These are phyloP conservation scores for Ogataea zsoltii DNA, from an alignment of 805 yeast genomes.

Conservation along the genomic window DNA sequence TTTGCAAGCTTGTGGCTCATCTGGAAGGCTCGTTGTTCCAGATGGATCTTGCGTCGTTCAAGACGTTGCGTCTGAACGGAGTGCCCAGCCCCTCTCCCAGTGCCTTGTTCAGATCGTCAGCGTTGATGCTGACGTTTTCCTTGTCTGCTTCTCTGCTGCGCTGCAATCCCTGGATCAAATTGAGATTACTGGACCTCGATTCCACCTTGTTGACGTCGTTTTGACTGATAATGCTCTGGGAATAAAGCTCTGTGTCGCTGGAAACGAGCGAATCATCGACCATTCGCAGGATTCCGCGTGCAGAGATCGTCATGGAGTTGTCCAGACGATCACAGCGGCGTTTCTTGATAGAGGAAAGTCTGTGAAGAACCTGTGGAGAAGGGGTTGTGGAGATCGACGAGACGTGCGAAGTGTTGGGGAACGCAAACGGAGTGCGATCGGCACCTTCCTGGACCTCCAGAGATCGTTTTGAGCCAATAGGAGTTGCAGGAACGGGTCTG, in stretches of 20 bases:
- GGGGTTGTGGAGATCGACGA: slow-evolving; percentile 12
- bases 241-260: slow-evolving; percentile 35
- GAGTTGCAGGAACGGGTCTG: slow-evolving; percentile 13
- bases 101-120: slow-evolving; percentile 33
- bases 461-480: slow-evolving; percentile 16
- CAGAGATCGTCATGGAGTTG: slow-evolving; percentile 38
- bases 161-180: slow-evolving; percentile 4
- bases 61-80: slow-evolving; percentile 1
- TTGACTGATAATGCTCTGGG: slow-evolving; percentile 20
- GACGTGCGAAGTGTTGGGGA: slow-evolving; percentile 1
- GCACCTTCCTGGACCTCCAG: slow-evolving; percentile 13
- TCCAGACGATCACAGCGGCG: slow-evolving; percentile 34
- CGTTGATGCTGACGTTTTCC: slow-evolving; percentile 29
- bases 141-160: slow-evolving; percentile 9
- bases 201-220: slow-evolving; percentile 7
- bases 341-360: slow-evolving; percentile 18
- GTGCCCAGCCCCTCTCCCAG: slow-evolving; percentile 12
- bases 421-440: slow-evolving; percentile 8
- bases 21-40: not conserved
- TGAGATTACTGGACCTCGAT: slow-evolving; percentile 8
- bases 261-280: slow-evolving; percentile 41
- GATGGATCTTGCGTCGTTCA: not conserved
- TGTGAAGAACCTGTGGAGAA: slow-evolving; percentile 16
- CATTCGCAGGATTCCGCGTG: slow-evolving; percentile 38
- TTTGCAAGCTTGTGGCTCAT: too few relatives aligned